Evolutionary conservation across 441 rosid genomes (phyloP), one percentile per base, ranked within the genome.

Genomic region (Dalechampia spathulata): DNA sequence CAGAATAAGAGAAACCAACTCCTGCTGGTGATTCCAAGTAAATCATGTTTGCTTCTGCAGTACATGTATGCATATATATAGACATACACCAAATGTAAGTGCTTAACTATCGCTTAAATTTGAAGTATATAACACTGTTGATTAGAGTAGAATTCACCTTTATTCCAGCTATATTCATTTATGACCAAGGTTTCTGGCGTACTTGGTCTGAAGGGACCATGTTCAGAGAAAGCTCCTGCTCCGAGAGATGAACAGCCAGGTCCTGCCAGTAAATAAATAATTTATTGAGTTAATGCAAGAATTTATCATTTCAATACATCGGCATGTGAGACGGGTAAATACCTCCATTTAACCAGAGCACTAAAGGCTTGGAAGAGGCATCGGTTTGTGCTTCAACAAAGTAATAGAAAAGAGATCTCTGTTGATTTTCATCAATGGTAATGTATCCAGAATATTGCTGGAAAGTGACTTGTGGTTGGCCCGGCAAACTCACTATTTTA

Each of bases 21-120:
- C 84, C 84, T 1, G 78, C 78, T 1, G 87, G 87, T 27, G 82
- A 67, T 52, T 81, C 82, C 52, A 81, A 10, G 45, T 81, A 81
- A 20, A 82, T 36, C 75, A 81, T 78, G 41, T 81, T 78, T 52
- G 80, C 87, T 54, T 43, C 84, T 75, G 77, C 26, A 60, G 7
- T 9, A 16, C 4, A 34, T 6, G 37, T 15, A n/a, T n/a, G n/a
- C 34, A 30, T 8, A 30, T 3, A 30, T 30, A 8, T 30, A 26
- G 1, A 22, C 16, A 25, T 1, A 16, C 21, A 25, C 2, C 1
- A 37, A 13, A 5, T 3, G 8, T 3, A 30, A 30, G 34, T 4
- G 34, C 8, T 30, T 30, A 30, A 30, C 34, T 30, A 30, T 3
- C 4, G 8, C 34, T 3, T 30, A 30, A 30, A 30, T 3, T 30